A percentile compares a stretch with the other conserved stretches of the same genome.
phyloP scores from a whole-genome alignment of 1,284 basidiomycete genomes.

The Apiotrichum gracile region DNA sequence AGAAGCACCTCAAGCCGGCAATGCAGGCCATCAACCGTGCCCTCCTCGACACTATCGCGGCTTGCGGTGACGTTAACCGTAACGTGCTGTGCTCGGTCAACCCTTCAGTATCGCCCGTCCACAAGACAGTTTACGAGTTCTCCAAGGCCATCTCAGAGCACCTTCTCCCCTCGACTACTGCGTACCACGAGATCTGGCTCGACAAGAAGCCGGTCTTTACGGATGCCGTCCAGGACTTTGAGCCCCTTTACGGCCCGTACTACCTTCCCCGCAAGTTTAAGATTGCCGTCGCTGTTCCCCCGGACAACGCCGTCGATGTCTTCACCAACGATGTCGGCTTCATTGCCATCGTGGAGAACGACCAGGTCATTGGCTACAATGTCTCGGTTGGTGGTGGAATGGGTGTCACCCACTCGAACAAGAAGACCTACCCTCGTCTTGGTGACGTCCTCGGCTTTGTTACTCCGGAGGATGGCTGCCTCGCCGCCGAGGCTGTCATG shows the following conservation, averaged over 20 bases:
- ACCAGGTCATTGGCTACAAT: conserved; percentile 79
- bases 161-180: conserved; percentile 81
- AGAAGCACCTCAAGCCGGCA: conserved; percentile 88
- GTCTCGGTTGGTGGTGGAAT: conserved; percentile 91
- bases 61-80: conserved; percentile 88
- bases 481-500: conserved; percentile 89
- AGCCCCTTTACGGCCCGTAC: conserved; percentile 94
- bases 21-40: conserved; percentile 94
- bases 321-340: conserved; percentile 95
- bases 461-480: conserved; percentile 74
- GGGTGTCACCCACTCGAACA: conserved; percentile 98
- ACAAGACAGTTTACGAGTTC: conserved; percentile 78
- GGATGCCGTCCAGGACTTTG: conserved; percentile 84
- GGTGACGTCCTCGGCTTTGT: conserved; percentile 90
- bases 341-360: conserved; percentile 79
- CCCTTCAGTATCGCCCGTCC: conserved; percentile 77
- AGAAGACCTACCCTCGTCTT: conserved; percentile 94
- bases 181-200: conserved; percentile 99
- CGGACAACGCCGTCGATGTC: conserved; percentile 92
- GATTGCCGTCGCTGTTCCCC: conserved; percentile 92
- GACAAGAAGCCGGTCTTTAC: conserved; percentile 92
- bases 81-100: conserved; percentile 92
- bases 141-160: conserved; percentile 79
- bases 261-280: conserved; percentile 99
- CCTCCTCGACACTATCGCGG: conserved; percentile 91